Evolutionary conservation across 768 basidiomycete genomes (phyloP), one percentile per base, ranked within the genome.

Genomic region (Amanita pseudoporphyria): DNA sequence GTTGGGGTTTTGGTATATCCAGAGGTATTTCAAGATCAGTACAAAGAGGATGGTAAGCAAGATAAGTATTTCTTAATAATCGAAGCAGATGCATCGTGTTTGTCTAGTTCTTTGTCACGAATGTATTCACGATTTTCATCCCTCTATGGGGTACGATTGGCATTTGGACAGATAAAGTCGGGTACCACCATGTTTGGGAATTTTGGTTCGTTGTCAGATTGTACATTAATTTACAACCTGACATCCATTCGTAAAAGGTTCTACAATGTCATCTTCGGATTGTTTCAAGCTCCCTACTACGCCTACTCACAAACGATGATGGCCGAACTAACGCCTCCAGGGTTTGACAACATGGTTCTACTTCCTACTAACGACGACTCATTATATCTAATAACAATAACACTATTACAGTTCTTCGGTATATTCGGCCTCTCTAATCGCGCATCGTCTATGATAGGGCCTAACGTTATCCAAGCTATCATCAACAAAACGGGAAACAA

Each of bases 111-210:
- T 66, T 81, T 12, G 75, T 85, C 0, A 89, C 86, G 3, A 89
- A 87, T 54, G 74, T 87, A 0, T 77, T 83, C 4, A 84, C 85
- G 3, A 75, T 89, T 21, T 36, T 89, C 38, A 87, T 91, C 45
- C 87, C 88, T 1, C 68, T 89, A 5, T 91, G 88, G 88, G 85
- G 87, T 12, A 84, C 87, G 84, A 71, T 89, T 37, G 87, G 89
- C 1, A 79, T 91, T 42, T 88, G 88, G 87, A 88, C 87, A 0
- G 53, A 67, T 7, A 84, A 73, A 52, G 56, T 92, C 42, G 88
- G 88, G 82, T 85, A 55, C 18, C 87, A 89, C 60, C 86, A 88
- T 52, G 74, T 58, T 13, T 90, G 88, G 87, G 89, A 92, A 57
- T 92, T 92, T 66, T 94, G 89, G 87, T 82, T 24, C 13, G 45